Evolutionary conservation across 1,284 basidiomycete species (phyloP).

Genomic region (Cutaneotrichosporon sp.): DNA sequence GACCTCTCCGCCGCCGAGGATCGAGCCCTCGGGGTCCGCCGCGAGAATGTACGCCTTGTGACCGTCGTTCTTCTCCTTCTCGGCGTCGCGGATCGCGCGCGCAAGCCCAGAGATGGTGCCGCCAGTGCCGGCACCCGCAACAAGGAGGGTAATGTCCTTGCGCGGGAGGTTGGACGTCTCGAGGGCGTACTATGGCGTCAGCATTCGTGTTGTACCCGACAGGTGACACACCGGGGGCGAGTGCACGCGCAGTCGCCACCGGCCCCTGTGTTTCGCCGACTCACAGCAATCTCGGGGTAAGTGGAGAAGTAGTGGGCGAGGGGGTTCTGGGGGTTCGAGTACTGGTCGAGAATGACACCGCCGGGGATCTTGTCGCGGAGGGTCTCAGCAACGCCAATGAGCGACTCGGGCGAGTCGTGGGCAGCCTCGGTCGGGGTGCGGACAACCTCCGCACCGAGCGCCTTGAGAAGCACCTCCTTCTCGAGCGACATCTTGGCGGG

Average conservation of each 20-base stretch:
- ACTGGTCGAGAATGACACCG: slow-evolving; percentile 92
- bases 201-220: neutral
- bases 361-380: slow-evolving; percentile 77
- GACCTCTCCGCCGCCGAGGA: slow-evolving; percentile 66
- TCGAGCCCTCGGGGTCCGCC: slow-evolving; percentile 90
- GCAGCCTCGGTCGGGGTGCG: slow-evolving; percentile 70
- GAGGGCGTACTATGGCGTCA: slow-evolving; percentile 44
- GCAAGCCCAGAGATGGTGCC: slow-evolving; percentile 90
- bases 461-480: slow-evolving; percentile 89
- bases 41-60: slow-evolving; percentile 64
- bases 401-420: slow-evolving; percentile 66
- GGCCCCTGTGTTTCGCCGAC: slow-evolving; percentile 15
- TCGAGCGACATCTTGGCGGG: slow-evolving; percentile 97
- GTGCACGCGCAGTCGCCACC: slow-evolving; percentile 26
- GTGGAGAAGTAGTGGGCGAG: slow-evolving; percentile 85
- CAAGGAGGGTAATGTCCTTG: slow-evolving; percentile 73
- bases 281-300: slow-evolving; percentile 80
- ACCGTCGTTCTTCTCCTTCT: slow-evolving; percentile 24
- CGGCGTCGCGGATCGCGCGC: slow-evolving; percentile 70
- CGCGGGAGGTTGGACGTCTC: slow-evolving; percentile 45
- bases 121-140: slow-evolving; percentile 92
- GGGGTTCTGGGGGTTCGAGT: slow-evolving; percentile 71
- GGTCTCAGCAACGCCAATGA: slow-evolving; percentile 82
- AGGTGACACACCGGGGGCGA: neutral
- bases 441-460: slow-evolving; percentile 89